Base-by-base conservation (phyloP, 345 rosid species). In the Acer negundo region DNA sequence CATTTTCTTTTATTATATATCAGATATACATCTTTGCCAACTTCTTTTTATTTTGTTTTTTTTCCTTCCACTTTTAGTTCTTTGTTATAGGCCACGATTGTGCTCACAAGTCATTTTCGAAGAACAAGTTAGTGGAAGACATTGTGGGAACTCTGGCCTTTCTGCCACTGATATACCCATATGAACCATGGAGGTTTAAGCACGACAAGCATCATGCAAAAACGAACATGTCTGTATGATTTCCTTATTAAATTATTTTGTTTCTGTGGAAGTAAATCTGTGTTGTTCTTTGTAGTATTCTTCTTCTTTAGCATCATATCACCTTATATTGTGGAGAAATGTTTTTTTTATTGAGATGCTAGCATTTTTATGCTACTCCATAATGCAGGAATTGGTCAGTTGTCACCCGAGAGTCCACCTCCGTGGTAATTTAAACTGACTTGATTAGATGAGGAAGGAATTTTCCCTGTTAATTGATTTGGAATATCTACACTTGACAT, bases 21-120 rank as follows among this genome's bases (percentile, higher is more conserved):
- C 10, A 8, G 16, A 42, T 69, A 12, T 44, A 65, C 68, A 62
- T 67, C 58, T 70, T 74, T 73, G 61, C 67, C 76, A 79, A 55
- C 75, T 66, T 77, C 20, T 62, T 77, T 42, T 75, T 59, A 74
- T 70, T 72, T 69, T 66, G 15, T 78, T 66, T 28, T 28, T 19
- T 56, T 69, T 66, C 61, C 61, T 80, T 71, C 82, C 65, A 26
- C 67, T 80, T 63, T 68, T 59, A 95, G 98, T 91, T 95, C 83
- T 95, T 95, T 89, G 99, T 95, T 84, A 91, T 95, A 88, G 99
- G 99, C 44, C 99, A 95, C 56, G 99, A 95, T 77, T 95, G 99
- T 83, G 98, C 98, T 71, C 99, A 96, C 85, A 93, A 92, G 78
- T 90, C 97, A 78, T 96, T 95, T 85, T 89, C 98, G 3, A 92